These are phyloP conservation scores for Trypanosoma vivax DNA, from an alignment of 208 protist genomes.

Conservation along the genomic window DNA sequence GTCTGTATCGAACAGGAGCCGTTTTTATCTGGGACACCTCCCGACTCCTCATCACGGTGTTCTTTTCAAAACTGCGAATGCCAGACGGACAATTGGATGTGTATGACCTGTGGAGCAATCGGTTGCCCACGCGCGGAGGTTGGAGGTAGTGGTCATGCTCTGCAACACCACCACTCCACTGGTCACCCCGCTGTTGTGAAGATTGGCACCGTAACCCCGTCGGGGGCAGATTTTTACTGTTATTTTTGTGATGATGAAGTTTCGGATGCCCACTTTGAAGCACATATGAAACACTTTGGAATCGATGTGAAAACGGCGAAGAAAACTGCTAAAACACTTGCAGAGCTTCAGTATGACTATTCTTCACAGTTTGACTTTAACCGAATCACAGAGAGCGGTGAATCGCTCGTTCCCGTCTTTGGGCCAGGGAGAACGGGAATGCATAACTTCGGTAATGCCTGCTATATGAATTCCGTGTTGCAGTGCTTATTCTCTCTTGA, in stretches of 20 bases:
- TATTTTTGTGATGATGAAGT: slow-evolving; percentile 95
- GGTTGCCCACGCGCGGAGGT: slow-evolving; percentile 91
- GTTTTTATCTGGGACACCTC: slow-evolving; percentile 37
- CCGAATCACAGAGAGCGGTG: slow-evolving; percentile 85
- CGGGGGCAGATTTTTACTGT: slow-evolving; percentile 89
- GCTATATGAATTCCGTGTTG: slow-evolving; percentile 94
- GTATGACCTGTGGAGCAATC: slow-evolving; percentile 90
- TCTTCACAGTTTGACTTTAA: slow-evolving; percentile 93
- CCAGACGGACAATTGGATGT: slow-evolving; percentile 94
- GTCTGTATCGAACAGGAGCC: slow-evolving; percentile 72
- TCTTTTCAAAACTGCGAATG: slow-evolving; percentile 65
- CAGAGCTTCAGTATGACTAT: slow-evolving; percentile 95
- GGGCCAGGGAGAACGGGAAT: slow-evolving; percentile 93
- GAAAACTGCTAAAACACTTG: slow-evolving; percentile 95
- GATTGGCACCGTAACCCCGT: slow-evolving; percentile 93
- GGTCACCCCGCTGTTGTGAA: slow-evolving; percentile 93
- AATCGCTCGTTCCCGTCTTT: slow-evolving; percentile 77
- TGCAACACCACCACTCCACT: slow-evolving; percentile 82
- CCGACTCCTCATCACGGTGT: slow-evolving; percentile 49
- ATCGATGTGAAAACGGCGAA: slow-evolving; percentile 89
- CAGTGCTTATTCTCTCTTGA: slow-evolving; percentile 89
- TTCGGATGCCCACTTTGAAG: slow-evolving; percentile 86
- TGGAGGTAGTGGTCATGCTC: slow-evolving; percentile 94
- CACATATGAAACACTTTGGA: slow-evolving; percentile 95
- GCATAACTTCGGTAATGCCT: slow-evolving; percentile 97